Conservation (phyloP, 148 eudicot genomes). For the Arbutus unedo region DNA sequence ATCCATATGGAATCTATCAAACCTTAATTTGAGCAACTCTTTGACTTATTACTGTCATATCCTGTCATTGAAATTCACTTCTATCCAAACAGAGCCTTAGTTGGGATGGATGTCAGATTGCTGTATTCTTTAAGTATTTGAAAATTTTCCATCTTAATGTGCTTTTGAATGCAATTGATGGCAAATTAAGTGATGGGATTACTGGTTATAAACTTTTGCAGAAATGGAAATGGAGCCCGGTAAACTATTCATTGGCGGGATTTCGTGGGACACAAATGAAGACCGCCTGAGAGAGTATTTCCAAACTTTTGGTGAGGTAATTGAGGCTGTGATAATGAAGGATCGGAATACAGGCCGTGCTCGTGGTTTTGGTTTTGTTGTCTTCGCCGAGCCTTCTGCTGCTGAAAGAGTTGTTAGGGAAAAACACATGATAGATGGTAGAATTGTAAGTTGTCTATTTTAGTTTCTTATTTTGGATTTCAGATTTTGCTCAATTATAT, state of each 20-base stretch:
- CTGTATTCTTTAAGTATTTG: neutral
- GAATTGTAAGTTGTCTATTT: constrained; percentile 57
- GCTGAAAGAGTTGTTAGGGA: constrained; percentile 90
- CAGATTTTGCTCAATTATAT: neutral
- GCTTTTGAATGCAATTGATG: constrained; percentile 7
- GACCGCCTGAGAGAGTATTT: constrained; percentile 88
- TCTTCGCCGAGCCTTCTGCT: constrained; percentile 77
- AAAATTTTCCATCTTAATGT: neutral
- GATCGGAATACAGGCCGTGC: constrained; percentile 95
- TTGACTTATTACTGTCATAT: too few relatives aligned
- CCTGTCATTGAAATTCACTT: neutral
- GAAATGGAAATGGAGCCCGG: constrained; percentile 90
- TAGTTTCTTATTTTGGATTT: neutral
- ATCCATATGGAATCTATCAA: too few relatives aligned
- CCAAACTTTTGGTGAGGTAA: constrained; percentile 75
- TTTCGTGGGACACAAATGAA: constrained; percentile 98
- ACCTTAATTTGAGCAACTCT: too few relatives aligned
- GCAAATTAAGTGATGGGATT: constrained; percentile 1
- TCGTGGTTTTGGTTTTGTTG: constrained; percentile 96
- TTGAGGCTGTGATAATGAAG: constrained; percentile 97
- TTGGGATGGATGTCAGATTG: too few relatives aligned
- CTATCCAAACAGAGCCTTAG: neutral
- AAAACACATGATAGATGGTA: constrained; percentile 85
- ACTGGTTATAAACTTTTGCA: constrained; percentile 24
- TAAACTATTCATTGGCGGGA: constrained; percentile 94